Evolutionary conservation across 1,284 basidiomycete genomes (phyloP).

Genomic region (Dichomitus squalens): DNA sequence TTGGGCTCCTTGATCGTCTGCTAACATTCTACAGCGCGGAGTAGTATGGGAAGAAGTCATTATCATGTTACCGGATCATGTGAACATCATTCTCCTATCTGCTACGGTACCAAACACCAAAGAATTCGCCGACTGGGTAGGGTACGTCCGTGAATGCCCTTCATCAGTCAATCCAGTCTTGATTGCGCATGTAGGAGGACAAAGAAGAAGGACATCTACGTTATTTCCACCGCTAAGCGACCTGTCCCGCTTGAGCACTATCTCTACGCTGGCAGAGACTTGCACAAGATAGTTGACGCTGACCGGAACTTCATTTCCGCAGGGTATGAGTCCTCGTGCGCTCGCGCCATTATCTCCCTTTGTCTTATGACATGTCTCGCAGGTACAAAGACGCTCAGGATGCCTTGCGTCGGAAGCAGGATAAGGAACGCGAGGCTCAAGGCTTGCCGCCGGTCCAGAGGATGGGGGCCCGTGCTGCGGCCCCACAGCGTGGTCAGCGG

Average conservation of each 20-base stretch:
- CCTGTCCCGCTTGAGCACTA: conserved; percentile 98
- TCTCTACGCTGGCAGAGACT: conserved; percentile 90
- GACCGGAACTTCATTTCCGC: conserved; percentile 75
- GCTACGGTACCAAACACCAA: conserved; percentile 98
- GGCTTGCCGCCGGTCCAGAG: conserved; percentile 84
- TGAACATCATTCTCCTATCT: conserved; percentile 95
- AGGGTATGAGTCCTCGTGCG: conserved; percentile 52
- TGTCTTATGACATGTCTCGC: neutral
- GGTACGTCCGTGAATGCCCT: conserved; percentile 53
- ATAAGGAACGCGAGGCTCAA: conserved; percentile 95
- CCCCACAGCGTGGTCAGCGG: conserved; percentile 59
- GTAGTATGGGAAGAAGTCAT: conserved; percentile 99
- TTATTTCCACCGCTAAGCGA: conserved; percentile 95
- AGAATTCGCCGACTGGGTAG: conserved; percentile 99
- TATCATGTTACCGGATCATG: conserved; percentile 97
- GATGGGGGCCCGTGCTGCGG: conserved; percentile 77
- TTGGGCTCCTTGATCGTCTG: neutral
- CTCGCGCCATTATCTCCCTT: neutral
- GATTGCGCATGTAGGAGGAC: conserved; percentile 68
- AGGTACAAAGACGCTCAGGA: conserved; percentile 92
- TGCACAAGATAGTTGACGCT: conserved; percentile 92
- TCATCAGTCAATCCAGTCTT: neutral
- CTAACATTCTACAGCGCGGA: conserved; percentile 68
- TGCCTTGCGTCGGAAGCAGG: conserved; percentile 90
- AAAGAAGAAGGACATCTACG: conserved; percentile 99